These are phyloP conservation scores for Arabidopsis suecica DNA, from an alignment of 345 rosid genomes.

Conservation along the genomic window DNA sequence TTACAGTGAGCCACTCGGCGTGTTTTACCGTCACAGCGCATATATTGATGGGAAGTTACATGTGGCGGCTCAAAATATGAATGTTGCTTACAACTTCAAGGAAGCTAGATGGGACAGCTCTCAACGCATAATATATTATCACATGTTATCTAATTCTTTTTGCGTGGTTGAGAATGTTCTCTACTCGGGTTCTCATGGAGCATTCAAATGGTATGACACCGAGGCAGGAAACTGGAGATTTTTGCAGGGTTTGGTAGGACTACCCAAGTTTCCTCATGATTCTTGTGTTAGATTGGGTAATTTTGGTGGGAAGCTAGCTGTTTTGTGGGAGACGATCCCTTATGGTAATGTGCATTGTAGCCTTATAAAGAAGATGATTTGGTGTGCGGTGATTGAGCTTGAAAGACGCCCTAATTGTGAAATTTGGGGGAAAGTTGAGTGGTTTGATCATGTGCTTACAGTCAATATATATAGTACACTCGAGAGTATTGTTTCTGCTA, in stretches of 20 bases:
- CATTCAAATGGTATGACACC: not conserved
- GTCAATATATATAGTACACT: too few species aligned
- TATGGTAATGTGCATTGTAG: too few species aligned
- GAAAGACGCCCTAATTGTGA: too few species aligned
- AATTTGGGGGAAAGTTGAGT: too few species aligned
- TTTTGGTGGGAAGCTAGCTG: not conserved
- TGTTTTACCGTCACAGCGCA: not conserved
- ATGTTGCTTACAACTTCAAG: not conserved
- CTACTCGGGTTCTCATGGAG: not conserved
- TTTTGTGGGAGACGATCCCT: not conserved
- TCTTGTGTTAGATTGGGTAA: not conserved
- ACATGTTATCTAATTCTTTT: not conserved
- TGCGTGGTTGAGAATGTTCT: not conserved
- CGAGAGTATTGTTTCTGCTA: not conserved
- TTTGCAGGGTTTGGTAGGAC: not conserved
- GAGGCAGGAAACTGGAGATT: not conserved
- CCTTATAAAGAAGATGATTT: not conserved
- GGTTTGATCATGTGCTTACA: too few species aligned
- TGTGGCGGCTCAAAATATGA: not conserved
- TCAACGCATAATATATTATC: too few species aligned
- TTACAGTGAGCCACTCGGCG: not conserved
- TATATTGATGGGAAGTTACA: not conserved
- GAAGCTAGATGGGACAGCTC: not conserved
- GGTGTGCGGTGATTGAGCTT: not conserved
- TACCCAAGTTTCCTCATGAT: not conserved